phyloP scores from a whole-genome alignment of 495 filamentous ascomycete species.

The Pyronema domesticum region DNA sequence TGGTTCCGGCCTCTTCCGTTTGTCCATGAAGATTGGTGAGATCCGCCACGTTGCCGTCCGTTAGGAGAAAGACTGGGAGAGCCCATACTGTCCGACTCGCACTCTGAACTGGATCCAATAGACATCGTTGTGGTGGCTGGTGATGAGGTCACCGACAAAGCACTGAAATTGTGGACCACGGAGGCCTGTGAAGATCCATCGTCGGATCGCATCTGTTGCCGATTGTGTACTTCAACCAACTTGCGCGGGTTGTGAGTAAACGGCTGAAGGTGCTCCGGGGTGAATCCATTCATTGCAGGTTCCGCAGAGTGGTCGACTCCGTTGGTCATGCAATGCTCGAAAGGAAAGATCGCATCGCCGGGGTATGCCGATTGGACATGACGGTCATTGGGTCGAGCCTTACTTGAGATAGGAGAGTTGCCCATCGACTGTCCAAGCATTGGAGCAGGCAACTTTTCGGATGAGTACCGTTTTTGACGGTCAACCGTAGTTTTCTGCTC shows the following conservation, averaged over 20 bases:
- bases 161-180: not conserved
- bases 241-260: slow-evolving; percentile 15
- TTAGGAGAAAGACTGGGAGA: slow-evolving; percentile 16
- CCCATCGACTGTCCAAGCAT: slow-evolving; percentile 19
- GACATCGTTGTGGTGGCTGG: not conserved
- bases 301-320: slow-evolving; percentile 11
- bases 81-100: slow-evolving; percentile 6
- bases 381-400: not conserved
- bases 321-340: not conserved
- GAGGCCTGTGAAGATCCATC: not conserved
- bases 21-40: slow-evolving; percentile 17
- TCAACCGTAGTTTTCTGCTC: slow-evolving; percentile 24
- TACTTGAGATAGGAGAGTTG: slow-evolving; percentile 5
- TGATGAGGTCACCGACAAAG: not conserved
- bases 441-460: slow-evolving; percentile 13
- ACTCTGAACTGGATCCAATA: not conserved
- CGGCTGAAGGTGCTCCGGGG: slow-evolving; percentile 3
- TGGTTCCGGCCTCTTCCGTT: slow-evolving; percentile 13
- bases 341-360: not conserved
- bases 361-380: not conserved
- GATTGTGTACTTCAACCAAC: slow-evolving; percentile 19
- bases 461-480: slow-evolving; percentile 25
- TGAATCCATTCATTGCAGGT: slow-evolving; percentile 3
- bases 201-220: not conserved
- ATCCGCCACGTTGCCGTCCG: slow-evolving; percentile 16